Base-by-base conservation (phyloP, 2,329 filamentous ascomycete species). In the Trichophyton mentagrophytes region DNA sequence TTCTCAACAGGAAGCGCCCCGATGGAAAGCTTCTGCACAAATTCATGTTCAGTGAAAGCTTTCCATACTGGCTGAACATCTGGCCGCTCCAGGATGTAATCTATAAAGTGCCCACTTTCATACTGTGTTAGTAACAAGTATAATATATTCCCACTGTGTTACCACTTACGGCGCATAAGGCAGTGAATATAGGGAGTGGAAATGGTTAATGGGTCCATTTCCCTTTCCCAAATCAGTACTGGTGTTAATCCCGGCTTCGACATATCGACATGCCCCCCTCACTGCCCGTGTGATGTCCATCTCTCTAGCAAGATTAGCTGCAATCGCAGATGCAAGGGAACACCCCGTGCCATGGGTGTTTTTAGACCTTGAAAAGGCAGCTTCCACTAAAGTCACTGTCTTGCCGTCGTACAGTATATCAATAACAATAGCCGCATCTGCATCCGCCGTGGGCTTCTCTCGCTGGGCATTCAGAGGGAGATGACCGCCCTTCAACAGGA, bases 261-360 rank as follows among this genome's bases (percentile, higher is more conserved):
- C 78, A 65, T 85, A 87, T 27, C 76, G 76, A 60, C 82, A 82
- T 1, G 82, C 83, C 61, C 74, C 73, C 53, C 76, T 76, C 3
- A 85, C 79, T 11, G 83, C 80, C 60, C 76, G 72, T 11, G 72
- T 69, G 60, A 83, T 70, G 55, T 72, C 70, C 64, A 78, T 74
- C 0, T 78, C 80, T 2, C 70, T 71, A 2, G 82, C 80, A 13
- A 87, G 72, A 63, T 85, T 85, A 59, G 81, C 84, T 1, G 84
- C 82, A 66, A 87, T 84, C 4, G 84, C 84, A 47, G 84, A 96
- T 46, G 93, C 93, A 62, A 97, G 80, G 8, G 90, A 95, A 70
- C 93, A 99, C 3, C 93, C 93, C 0, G 93, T 97, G 0, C 93
- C 93, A 69, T 99, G 93, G 0, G 92, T 97, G 69, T 92, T 92